These are phyloP conservation scores for Fraxinus sp. DNA, from an alignment of 305 asterid species.

Conservation along the genomic window DNA sequence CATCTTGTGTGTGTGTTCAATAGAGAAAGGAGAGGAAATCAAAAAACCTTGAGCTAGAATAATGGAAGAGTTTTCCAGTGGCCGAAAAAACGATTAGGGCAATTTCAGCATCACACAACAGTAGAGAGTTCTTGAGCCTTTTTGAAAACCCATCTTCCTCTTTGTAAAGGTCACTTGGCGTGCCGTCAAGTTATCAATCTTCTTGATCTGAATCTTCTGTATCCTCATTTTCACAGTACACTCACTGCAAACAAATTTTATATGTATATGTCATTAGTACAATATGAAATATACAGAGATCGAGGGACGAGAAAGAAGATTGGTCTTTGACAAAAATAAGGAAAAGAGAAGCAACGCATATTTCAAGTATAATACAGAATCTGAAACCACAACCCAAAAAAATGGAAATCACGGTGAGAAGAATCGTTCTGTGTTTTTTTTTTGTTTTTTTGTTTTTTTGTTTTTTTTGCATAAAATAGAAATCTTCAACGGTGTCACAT, in stretches of 20 bases:
- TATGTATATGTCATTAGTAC: not conserved
- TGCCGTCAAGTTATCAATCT: conserved; percentile 66
- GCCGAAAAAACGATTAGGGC: conserved; percentile 60
- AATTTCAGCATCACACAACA: not conserved
- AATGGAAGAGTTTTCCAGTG: conserved; percentile 65
- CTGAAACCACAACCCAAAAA: conserved; percentile 26
- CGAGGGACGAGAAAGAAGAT: not conserved
- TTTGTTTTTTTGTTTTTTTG: not conserved
- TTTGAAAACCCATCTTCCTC: conserved; percentile 21
- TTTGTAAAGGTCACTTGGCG: conserved; percentile 76
- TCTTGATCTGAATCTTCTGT: conserved; percentile 73
- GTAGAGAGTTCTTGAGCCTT: no score
- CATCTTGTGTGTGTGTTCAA: not conserved
- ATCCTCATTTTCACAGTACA: conserved; percentile 47
- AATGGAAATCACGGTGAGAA: not conserved
- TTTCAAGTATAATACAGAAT: conserved; percentile 38
- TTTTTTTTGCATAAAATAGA: not conserved
- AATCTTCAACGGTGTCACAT: no score
- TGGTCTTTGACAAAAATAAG: not conserved
- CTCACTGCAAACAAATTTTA: conserved; percentile 20
- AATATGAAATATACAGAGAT: not conserved
- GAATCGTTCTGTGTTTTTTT: no score
- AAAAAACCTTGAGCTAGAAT: conserved; percentile 56
- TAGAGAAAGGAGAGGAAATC: conserved; percentile 16
- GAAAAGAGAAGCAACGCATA: conserved; percentile 24